Evolutionary conservation across 768 basidiomycete species (phyloP), one percentile per base, ranked within the genome.

Genomic region (Boletus patriciae): DNA sequence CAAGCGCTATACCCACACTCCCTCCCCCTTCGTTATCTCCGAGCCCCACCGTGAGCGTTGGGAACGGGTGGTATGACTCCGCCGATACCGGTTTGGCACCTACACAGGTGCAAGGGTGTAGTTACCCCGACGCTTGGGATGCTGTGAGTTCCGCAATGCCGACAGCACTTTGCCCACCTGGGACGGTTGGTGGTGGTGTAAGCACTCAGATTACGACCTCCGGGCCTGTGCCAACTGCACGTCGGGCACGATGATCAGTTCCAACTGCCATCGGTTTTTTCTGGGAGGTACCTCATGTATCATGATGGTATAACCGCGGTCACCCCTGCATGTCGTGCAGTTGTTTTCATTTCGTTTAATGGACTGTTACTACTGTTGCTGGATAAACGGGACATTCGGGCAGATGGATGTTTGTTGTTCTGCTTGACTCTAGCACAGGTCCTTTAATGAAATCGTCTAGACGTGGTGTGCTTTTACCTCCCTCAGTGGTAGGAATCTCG

Each of bases 91-190:
- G 68, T 12, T 68, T 73, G 27, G 85, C 83, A 25, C 83, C 79
- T 65, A 83, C 83, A 18, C 76, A 81, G 25, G 77, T 90, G 45
- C 71, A 77, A 47, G 88, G 86, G 9, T 90, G 89, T 63, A 73
- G 68, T 46, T 89, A 90, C 65, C 86, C 84, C 19, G 71, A 83
- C 62, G 76, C 83, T 46, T 90, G 86, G 83, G 74, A 82, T 61
- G 85, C 84, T 21, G 79, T 80, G 21, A 73, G 72, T 54, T 79
- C 75, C 18, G 45, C 78, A 42, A 67, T 86, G 57, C 82, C 82
- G 29, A 69, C 77, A 33, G 71, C 78, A 23, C 67, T 76, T 23
- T 83, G 83, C 62, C 63, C 66, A 31, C 48, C 65, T 34, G 64
- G 57, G 18, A 42, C 59, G 37, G 34, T 29, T 50, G 31, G 51